These are phyloP conservation scores for Nannochloropsis oceanica DNA, from an alignment of 108 stramenopile species.

Conservation along the genomic window DNA sequence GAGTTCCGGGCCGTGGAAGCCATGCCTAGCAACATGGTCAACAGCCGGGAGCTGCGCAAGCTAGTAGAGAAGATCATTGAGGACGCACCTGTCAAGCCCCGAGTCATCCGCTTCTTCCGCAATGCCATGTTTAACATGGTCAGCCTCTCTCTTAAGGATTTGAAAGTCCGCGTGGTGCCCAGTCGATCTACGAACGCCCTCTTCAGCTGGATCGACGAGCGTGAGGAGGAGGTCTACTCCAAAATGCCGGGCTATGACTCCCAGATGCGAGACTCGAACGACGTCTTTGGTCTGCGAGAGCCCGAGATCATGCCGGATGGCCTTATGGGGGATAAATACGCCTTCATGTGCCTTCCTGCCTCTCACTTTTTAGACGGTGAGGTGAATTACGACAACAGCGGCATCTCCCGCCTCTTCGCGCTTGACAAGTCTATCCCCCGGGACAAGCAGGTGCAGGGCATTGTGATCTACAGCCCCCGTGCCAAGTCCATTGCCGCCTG, in stretches of 20 bases:
- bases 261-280: not conserved
- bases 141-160: constrained; percentile 25
- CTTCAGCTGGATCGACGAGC: constrained; percentile 74
- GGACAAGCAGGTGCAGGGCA: constrained; percentile 75
- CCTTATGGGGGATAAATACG: constrained; percentile 84
- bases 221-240: constrained; percentile 42
- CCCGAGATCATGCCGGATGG: constrained; percentile 81
- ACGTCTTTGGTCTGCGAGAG: constrained; percentile 3
- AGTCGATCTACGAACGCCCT: constrained; percentile 75
- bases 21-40: constrained; percentile 50
- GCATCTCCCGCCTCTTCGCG: constrained; percentile 2
- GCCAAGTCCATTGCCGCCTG: constrained; percentile 71
- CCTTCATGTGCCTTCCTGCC: constrained; percentile 68
- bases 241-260: constrained; percentile 33
- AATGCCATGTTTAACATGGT: constrained; percentile 96
- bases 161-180: constrained; percentile 37
- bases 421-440: constrained; percentile 39
- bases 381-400: not conserved
- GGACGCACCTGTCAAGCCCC: constrained; percentile 44
- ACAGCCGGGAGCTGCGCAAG: constrained; percentile 66
- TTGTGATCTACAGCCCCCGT: constrained; percentile 66
- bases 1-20: constrained; percentile 18
- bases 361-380: not conserved
- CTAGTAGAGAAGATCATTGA: constrained; percentile 70
- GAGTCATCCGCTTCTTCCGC: constrained; percentile 71